Evolutionary conservation across 371 early-diverging fungal genomes (phyloP).

Genomic region (Smittium culicis): DNA sequence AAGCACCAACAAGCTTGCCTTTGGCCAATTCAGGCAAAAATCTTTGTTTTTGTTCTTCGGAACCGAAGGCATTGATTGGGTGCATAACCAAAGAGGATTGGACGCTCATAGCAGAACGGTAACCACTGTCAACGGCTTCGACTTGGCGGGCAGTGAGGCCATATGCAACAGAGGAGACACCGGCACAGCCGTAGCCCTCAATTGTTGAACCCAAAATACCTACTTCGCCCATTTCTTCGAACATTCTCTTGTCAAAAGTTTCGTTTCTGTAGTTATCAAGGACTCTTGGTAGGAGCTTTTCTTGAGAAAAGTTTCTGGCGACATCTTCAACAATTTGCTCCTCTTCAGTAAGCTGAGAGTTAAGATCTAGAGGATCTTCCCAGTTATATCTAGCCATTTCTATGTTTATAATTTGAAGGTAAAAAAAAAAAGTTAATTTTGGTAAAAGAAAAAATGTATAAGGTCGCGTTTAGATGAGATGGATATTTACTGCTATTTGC

Average conservation of each 20-base stretch:
- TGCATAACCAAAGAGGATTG: slow-evolving; percentile 96
- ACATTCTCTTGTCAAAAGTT: slow-evolving; percentile 72
- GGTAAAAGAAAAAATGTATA: neutral
- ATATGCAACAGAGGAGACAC: slow-evolving; percentile 93
- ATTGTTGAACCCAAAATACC: slow-evolving; percentile 92
- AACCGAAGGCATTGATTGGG: slow-evolving; percentile 90
- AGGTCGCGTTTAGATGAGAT: neutral
- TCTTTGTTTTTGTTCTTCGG: slow-evolving; percentile 77
- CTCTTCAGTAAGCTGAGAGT: slow-evolving; percentile 76
- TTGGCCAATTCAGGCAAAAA: slow-evolving; percentile 82
- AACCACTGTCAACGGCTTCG: slow-evolving; percentile 91
- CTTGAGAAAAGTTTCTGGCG: slow-evolving; percentile 78
- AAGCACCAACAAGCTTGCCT: slow-evolving; percentile 80
- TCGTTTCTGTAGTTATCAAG: slow-evolving; percentile 73
- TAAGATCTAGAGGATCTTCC: slow-evolving; percentile 79
- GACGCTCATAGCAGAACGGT: slow-evolving; percentile 96
- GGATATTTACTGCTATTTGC: neutral
- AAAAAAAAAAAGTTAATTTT: neutral
- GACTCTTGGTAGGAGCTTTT: slow-evolving; percentile 74
- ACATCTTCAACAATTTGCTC: slow-evolving; percentile 70
- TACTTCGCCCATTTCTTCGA: slow-evolving; percentile 87
- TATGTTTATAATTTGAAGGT: neutral
- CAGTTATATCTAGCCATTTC: slow-evolving; percentile 63
- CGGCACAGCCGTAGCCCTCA: slow-evolving; percentile 93
- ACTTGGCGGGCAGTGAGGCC: slow-evolving; percentile 93